phyloP scores from a whole-genome alignment of 768 basidiomycete genomes.

The Ramaria rubella region DNA sequence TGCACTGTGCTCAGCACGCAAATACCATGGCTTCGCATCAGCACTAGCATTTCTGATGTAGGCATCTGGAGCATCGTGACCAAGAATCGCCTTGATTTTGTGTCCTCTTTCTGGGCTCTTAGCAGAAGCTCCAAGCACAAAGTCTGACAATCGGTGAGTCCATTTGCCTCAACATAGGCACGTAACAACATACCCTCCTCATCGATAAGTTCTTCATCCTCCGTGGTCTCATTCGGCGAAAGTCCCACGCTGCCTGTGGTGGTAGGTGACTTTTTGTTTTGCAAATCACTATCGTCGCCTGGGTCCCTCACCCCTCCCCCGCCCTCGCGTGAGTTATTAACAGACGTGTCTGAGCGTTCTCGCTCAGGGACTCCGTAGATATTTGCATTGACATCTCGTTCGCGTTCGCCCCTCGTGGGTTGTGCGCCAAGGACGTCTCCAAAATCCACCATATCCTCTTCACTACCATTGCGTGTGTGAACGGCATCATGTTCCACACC shows the following conservation, averaged over 20 bases:
- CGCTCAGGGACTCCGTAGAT: neutral
- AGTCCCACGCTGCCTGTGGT: neutral
- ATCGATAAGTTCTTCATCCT: constrained; percentile 3
- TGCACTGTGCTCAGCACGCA: constrained; percentile 71
- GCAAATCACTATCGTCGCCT: neutral
- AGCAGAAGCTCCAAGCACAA: neutral
- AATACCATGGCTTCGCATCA: constrained; percentile 68
- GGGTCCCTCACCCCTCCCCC: neutral
- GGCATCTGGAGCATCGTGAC: constrained; percentile 45
- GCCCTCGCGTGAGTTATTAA: neutral
- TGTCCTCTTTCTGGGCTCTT: constrained; percentile 17
- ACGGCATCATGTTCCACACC: neutral
- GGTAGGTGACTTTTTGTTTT: neutral
- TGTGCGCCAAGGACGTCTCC: constrained; percentile 2
- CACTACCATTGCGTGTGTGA: neutral
- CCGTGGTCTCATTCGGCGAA: neutral
- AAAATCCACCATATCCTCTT: constrained; percentile 7
- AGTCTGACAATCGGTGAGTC: neutral
- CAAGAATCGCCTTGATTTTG: constrained; percentile 67
- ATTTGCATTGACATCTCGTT: neutral
- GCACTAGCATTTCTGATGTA: constrained; percentile 37
- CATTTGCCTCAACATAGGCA: neutral
- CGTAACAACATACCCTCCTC: neutral
- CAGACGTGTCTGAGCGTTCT: constrained; percentile 1
- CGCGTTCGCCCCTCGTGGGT: neutral